Evolutionary conservation across 176 grass and related monocot species (phyloP).

Genomic region (Sorghum bicolor): Sorghum_bicolor_NCBIv3 NC_012872.2:9315501-9316000

Average conservation of each 20-base stretch:
- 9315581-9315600: conserved; percentile 71
- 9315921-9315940: conserved; percentile 69
- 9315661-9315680: conserved; percentile 58
- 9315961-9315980: conserved; percentile 28
- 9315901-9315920: conserved; percentile 59
- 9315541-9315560: conserved; percentile 20
- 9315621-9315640: conserved; percentile 65
- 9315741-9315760: background rate
- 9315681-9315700: conserved; percentile 28
- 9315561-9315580: conserved; percentile 52
- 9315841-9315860: conserved; percentile 62
- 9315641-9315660: conserved; percentile 54
- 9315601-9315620: conserved; percentile 48
- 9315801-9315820: too few species aligned
- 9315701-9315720: background rate
- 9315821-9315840: background rate
- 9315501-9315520: conserved; percentile 17
- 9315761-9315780: background rate
- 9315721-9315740: background rate
- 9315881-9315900: conserved; percentile 74
- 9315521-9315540: background rate
- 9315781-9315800: too few species aligned
- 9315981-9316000: background rate
- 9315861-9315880: conserved; percentile 71
- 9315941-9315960: conserved; percentile 43